Evolutionary conservation across 2,329 filamentous ascomycete species (phyloP).

Genomic region (Talaromyces sp.): DNA sequence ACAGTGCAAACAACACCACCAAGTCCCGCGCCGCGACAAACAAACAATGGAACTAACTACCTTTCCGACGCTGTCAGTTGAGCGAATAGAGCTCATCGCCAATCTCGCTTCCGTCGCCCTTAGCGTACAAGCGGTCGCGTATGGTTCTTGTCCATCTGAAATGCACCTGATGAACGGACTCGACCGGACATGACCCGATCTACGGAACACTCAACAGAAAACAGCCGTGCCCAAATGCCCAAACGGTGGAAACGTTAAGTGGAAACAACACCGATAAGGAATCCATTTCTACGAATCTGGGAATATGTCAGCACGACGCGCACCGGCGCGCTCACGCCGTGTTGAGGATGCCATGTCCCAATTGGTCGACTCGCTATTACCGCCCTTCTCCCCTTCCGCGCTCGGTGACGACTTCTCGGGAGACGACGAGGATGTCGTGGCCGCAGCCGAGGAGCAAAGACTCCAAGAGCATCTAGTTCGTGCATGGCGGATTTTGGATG

Average conservation of each 20-base stretch:
- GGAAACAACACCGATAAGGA: not conserved
- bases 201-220: not conserved
- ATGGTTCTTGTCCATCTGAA: not conserved
- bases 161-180: not conserved
- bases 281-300: not conserved
- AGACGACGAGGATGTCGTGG: slow-evolving; percentile 33
- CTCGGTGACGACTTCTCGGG: slow-evolving; percentile 31
- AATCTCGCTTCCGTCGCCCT: not conserved
- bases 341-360: slow-evolving; percentile 44
- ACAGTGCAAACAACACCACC: slow-evolving; percentile 25
- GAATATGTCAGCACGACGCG: slow-evolving; percentile 31
- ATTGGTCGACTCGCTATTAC: slow-evolving; percentile 41
- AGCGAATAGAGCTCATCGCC: not conserved
- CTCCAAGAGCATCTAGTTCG: slow-evolving; percentile 35
- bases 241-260: not conserved
- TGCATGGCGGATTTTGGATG: slow-evolving; percentile 39
- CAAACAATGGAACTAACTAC: not conserved
- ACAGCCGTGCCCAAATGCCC: not conserved
- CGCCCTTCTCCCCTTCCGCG: slow-evolving; percentile 32
- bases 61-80: not conserved
- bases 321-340: slow-evolving; percentile 36
- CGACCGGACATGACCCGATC: not conserved
- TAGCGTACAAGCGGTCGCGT: no score
- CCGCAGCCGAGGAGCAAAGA: slow-evolving; percentile 36
- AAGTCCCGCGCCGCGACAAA: slow-evolving; percentile 16